Evolutionary conservation across 768 basidiomycete species (phyloP), one percentile per base, ranked within the genome.

Genomic region (Lactifluus volemus): DNA sequence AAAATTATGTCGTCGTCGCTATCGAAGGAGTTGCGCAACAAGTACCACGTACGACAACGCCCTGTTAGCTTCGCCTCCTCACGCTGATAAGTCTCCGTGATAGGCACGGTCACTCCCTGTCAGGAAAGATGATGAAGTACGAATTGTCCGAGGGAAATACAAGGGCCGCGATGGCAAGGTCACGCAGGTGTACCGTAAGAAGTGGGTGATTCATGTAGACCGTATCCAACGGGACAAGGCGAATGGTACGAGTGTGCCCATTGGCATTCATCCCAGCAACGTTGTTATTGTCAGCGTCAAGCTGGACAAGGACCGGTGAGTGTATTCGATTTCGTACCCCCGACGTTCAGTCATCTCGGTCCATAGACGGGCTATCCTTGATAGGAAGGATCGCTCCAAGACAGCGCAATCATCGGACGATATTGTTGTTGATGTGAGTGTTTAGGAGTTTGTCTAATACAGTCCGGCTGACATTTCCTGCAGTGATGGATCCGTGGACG

Each of bases 141-240:
- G 88, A 72, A 93, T 99, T 69, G 91, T 98, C 63, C 84, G 96
- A 66, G 96, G 96, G 59, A 95, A 96, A 76, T 94, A 97, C 84
- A 97, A 97, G 82, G 96, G 97, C 54, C 85, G 94, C 72, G 96
- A 99, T 81, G 96, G 96, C 71, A 98, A 98, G 79, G 86, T 99
- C 65, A 92, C 91, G 62, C 88, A 94, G 77, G 95, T 98, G 66
- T 96, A 95, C 83, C 89, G 95, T 75, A 96, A 96, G 86, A 95
- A 96, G 76, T 98, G 92, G 90, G 92, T 98, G 58, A 89, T 99
- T 75, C 88, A 98, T 77, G 90, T 99, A 72, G 96, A 99, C 77
- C 92, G 96, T 73, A 93, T 99, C 58, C 87, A 89, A 75, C 85
- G 93, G 67, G 96, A 99, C 81, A 98, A 98, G 78, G 92, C 92